Conservation (phyloP, 2,329 filamentous ascomycete species). For the Neofusicoccum sp. region DNA sequence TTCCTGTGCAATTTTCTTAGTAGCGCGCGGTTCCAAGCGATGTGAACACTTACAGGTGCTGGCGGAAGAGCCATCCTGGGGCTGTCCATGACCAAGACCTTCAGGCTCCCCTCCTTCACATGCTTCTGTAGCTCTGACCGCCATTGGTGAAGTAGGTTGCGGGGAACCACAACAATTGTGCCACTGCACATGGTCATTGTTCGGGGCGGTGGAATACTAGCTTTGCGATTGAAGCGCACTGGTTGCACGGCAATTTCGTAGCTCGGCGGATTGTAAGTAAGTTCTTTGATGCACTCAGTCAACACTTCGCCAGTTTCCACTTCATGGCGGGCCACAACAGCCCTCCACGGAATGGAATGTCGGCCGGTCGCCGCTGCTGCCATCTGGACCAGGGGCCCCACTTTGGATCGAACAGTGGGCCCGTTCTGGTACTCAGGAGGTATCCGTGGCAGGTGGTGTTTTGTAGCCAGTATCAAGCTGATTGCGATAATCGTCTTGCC, state of each 20-base stretch:
- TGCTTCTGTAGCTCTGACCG: slow-evolving; percentile 78
- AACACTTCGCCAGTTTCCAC: slow-evolving; percentile 52
- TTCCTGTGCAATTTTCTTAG: slow-evolving; percentile 30
- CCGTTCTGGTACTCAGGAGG: slow-evolving; percentile 62
- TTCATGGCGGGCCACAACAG: slow-evolving; percentile 59
- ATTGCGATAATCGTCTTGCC: slow-evolving; percentile 91
- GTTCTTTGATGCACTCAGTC: slow-evolving; percentile 27
- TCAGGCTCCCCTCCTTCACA: slow-evolving; percentile 61
- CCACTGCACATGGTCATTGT: slow-evolving; percentile 66
- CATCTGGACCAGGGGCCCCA: slow-evolving; percentile 74
- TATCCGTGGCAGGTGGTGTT: slow-evolving; percentile 65
- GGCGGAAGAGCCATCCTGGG: slow-evolving; percentile 58
- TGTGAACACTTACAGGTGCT: slow-evolving; percentile 33
- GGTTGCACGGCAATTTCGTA: slow-evolving; percentile 46
- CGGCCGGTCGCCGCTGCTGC: slow-evolving; percentile 69
- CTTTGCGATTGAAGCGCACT: slow-evolving; percentile 46
- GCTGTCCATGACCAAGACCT: slow-evolving; percentile 64
- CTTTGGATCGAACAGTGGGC: slow-evolving; percentile 46
- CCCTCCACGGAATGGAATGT: slow-evolving; percentile 70
- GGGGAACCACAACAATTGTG: slow-evolving; percentile 79
- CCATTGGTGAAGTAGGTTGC: slow-evolving; percentile 87
- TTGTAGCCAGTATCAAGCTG: slow-evolving; percentile 70
- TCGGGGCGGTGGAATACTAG: slow-evolving; percentile 42
- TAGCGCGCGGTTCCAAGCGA: too few relatives aligned
- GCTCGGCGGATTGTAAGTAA: slow-evolving; percentile 40